Conservation (phyloP, 2,329 filamentous ascomycete species). For the Pyrenophora seminiperda region DNA sequence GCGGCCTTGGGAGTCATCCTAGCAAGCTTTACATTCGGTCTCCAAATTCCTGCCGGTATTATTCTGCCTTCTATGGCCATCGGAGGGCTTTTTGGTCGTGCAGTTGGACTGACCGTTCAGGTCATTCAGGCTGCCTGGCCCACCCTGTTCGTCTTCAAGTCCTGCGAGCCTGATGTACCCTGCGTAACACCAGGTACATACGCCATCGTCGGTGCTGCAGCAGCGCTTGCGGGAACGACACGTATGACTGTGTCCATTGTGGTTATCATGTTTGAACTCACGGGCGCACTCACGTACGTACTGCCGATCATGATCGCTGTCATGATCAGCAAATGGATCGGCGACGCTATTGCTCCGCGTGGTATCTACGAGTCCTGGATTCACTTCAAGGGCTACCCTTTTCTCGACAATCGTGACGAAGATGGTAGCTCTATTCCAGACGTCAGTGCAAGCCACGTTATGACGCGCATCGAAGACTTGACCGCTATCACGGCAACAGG, state of each 20-base stretch:
- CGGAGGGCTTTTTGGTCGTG: slow-evolving; percentile 86
- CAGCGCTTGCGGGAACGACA: slow-evolving; percentile 90
- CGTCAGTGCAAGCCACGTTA: slow-evolving; percentile 82
- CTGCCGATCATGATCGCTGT: slow-evolving; percentile 99
- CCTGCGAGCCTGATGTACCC: slow-evolving; percentile 81
- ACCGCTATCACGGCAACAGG: slow-evolving; percentile 84
- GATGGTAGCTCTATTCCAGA: slow-evolving; percentile 69
- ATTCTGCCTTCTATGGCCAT: slow-evolving; percentile 96
- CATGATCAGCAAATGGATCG: slow-evolving; percentile 98
- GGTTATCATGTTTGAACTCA: slow-evolving; percentile 99
- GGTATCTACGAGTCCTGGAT: slow-evolving; percentile 99
- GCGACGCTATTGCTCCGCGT: slow-evolving; percentile 87
- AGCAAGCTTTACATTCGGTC: slow-evolving; percentile 85
- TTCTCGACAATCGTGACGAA: slow-evolving; percentile 87
- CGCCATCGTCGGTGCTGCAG: slow-evolving; percentile 92
- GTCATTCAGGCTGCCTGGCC: slow-evolving; percentile 83
- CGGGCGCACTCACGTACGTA: slow-evolving; percentile 92
- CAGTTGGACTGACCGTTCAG: slow-evolving; percentile 85
- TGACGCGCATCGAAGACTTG: slow-evolving; percentile 91
- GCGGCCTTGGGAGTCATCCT: slow-evolving; percentile 84
- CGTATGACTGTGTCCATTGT: slow-evolving; percentile 98
- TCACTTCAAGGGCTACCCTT: slow-evolving; percentile 92
- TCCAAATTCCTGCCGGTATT: slow-evolving; percentile 93
- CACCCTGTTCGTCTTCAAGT: slow-evolving; percentile 74
- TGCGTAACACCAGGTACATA: slow-evolving; percentile 96